phyloP scores from a whole-genome alignment of 2,329 filamentous ascomycete genomes.

The Cadophora gregata region DNA sequence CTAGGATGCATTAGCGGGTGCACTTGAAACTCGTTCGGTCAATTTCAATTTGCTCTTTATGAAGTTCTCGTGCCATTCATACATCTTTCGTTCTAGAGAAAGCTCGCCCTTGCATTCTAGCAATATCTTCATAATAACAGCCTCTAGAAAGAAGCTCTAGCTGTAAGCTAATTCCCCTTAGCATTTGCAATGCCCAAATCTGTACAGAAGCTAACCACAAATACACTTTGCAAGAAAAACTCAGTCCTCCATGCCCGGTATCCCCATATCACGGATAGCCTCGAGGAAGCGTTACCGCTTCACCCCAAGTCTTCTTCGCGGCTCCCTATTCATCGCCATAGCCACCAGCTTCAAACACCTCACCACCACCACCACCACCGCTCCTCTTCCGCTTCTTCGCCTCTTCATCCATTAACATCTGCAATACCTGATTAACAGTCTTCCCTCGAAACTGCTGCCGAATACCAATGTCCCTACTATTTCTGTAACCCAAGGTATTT shows the following conservation, averaged over 20 bases:
- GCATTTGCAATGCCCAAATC: neutral
- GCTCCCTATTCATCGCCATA: neutral
- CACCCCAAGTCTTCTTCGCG: neutral
- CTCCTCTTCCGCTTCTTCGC: neutral
- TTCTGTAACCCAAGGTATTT: neutral
- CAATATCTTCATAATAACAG: neutral
- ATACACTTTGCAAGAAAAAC: neutral
- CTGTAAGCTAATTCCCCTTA: neutral
- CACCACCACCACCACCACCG: neutral
- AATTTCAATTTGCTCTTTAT: conserved; percentile 17
- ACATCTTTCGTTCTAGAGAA: neutral
- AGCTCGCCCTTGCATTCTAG: neutral
- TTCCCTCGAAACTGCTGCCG: neutral
- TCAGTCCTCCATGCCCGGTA: neutral
- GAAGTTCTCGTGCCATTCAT: neutral
- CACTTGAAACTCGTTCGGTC: conserved; percentile 26
- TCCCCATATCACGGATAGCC: neutral
- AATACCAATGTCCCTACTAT: neutral
- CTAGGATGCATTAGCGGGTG: conserved; percentile 40
- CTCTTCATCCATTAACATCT: neutral
- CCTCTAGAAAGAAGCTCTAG: neutral
- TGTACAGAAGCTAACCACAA: neutral
- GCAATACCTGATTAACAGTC: conserved; percentile 5
- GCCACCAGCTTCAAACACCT: neutral
- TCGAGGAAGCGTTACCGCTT: neutral